Conservation (phyloP, 352 stramenopile genomes). For the Phytophthora aleatoria region DNA sequence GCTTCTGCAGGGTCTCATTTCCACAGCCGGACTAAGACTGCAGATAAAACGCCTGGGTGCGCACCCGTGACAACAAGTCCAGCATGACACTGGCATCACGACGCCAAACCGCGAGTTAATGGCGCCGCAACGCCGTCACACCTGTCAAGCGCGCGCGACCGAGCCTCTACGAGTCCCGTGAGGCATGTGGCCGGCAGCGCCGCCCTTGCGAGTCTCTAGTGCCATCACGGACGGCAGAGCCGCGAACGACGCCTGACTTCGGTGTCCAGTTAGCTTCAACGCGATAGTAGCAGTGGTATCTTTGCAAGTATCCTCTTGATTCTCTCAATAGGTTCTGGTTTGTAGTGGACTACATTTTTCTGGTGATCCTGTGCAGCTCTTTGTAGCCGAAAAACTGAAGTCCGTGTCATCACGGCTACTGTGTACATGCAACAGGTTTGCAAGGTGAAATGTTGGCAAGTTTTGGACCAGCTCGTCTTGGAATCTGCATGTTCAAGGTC, state of each 20-base stretch:
- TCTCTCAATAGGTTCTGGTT: constrained; percentile 24
- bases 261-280: constrained; percentile 16
- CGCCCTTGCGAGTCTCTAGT: constrained; percentile 1
- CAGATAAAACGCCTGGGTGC: constrained; percentile 18
- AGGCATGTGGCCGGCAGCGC: constrained; percentile 1
- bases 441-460: constrained; percentile 20
- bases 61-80: constrained; percentile 31
- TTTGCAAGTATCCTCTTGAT: constrained; percentile 11
- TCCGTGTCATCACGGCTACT: constrained; percentile 3
- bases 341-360: constrained; percentile 15
- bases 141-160: neutral
- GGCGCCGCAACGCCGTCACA: neutral
- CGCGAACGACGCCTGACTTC: constrained; percentile 14
- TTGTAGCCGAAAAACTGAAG: constrained; percentile 13
- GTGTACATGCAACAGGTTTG: neutral
- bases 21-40: constrained; percentile 28
- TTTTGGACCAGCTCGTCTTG: constrained; percentile 4
- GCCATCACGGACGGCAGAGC: constrained; percentile 10
- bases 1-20: constrained; percentile 22
- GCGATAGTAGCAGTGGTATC: constrained; percentile 14
- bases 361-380: constrained; percentile 20
- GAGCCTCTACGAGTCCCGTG: constrained; percentile 12
- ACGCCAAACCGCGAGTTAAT: constrained; percentile 20
- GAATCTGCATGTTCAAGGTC: neutral
- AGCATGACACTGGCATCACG: constrained; percentile 22